These are phyloP conservation scores for Atalantia buxifolia DNA, from an alignment of 345 rosid genomes.

Conservation along the genomic window DNA sequence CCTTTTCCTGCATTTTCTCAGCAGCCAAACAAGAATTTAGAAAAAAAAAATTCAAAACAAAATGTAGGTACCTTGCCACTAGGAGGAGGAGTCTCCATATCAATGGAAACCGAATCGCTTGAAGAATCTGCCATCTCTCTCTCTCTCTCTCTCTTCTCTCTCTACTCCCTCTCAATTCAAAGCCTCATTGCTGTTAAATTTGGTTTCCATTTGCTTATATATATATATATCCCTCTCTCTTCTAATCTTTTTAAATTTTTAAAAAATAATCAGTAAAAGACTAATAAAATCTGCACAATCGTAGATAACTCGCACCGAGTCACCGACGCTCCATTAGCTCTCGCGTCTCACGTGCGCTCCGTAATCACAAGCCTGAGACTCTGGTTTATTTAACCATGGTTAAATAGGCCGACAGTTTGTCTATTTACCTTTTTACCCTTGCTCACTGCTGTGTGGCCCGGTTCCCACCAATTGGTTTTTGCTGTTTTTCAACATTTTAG, in stretches of 20 bases:
- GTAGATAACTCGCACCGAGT: constrained; percentile 51
- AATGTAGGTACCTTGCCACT: constrained; percentile 66
- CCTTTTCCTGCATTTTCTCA: constrained; percentile 26
- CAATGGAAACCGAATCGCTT: constrained; percentile 84
- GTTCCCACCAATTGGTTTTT: neutral
- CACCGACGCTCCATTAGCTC: constrained; percentile 70
- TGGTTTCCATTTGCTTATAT: constrained; percentile 21
- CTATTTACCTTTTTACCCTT: constrained; percentile 32
- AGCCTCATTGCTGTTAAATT: constrained; percentile 15
- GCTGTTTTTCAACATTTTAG: neutral
- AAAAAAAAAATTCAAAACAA: neutral
- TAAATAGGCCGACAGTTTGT: constrained; percentile 56
- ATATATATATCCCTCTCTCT: constrained; percentile 11
- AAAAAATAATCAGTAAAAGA: neutral
- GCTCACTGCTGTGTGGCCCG: neutral
- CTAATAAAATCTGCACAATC: constrained; percentile 9
- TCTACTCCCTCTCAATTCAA: constrained; percentile 22
- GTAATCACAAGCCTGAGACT: constrained; percentile 24
- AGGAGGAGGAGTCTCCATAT: constrained; percentile 66
- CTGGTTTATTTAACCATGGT: constrained; percentile 55
- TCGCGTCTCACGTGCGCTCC: constrained; percentile 40
- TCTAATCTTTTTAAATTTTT: constrained; percentile 5
- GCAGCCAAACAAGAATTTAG: constrained; percentile 19
- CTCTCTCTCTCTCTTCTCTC: constrained; percentile 8
- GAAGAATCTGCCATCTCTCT: constrained; percentile 80